phyloP scores from a whole-genome alignment of 768 basidiomycete species.

The Hebeloma cylindrosporum region DNA sequence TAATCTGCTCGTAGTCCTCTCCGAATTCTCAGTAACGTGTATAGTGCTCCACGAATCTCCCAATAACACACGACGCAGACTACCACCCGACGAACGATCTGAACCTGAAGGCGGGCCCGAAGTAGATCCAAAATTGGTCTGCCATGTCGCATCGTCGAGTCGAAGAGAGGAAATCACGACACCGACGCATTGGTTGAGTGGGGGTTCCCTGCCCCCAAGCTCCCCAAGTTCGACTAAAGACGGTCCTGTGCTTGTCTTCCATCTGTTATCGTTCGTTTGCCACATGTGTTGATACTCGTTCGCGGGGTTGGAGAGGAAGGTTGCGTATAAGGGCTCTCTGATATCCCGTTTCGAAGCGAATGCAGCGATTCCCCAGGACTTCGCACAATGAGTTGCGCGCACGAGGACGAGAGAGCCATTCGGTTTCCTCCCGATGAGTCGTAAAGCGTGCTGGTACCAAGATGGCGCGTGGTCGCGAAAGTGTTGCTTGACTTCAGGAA shows the following conservation, averaged over 20 bases:
- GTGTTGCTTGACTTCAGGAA: background rate
- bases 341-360: background rate
- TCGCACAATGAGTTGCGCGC: background rate
- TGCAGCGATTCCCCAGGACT: conserved; percentile 12
- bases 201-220: background rate
- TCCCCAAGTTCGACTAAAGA: background rate
- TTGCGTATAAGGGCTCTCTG: background rate
- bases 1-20: no score
- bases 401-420: conserved; percentile 10
- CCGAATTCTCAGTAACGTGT: no score
- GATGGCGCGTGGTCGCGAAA: conserved; percentile 3
- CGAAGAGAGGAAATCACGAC: background rate
- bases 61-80: no score
- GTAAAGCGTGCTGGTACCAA: conserved; percentile 10
- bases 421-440: background rate
- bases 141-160: conserved; percentile 7
- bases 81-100: no score
- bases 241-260: background rate
- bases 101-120: no score
- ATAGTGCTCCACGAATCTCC: no score
- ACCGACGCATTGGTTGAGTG: conserved; percentile 5
- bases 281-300: conserved; percentile 9
- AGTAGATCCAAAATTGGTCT: background rate
- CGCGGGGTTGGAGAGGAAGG: background rate
- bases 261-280: background rate